A percentile compares a stretch with the other conserved stretches of the same genome.
Conservation (phyloP, 352 stramenopile genomes). For the Phytophthora idaei region DNA sequence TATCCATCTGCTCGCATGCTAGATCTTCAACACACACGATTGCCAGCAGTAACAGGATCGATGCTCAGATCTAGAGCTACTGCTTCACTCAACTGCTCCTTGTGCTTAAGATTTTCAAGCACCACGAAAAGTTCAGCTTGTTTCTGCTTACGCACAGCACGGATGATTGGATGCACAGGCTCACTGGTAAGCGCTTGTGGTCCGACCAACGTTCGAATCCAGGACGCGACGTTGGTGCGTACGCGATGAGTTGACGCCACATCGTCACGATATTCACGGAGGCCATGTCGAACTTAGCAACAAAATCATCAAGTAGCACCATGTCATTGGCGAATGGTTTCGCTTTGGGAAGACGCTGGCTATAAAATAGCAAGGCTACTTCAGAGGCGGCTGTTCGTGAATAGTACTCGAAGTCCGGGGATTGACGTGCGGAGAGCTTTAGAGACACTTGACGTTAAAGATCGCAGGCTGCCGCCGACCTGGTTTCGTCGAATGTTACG, state of each 20-base stretch:
- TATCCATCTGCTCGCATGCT: neutral
- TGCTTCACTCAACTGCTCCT: neutral
- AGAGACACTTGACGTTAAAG: neutral
- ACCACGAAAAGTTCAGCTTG: neutral
- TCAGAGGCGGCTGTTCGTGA: neutral
- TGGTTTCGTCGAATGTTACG: neutral
- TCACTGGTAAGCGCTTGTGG: constrained; percentile 4
- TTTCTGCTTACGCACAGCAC: neutral
- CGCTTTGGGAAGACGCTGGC: neutral
- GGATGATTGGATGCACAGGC: neutral
- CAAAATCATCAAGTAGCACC: neutral
- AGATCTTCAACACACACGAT: neutral
- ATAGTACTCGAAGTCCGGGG: neutral
- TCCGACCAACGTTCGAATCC: neutral
- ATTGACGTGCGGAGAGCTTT: neutral
- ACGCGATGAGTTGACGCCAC: neutral
- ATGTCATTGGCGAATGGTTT: neutral
- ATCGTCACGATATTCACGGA: neutral
- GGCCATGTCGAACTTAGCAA: neutral
- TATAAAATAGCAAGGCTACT: neutral
- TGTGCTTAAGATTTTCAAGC: neutral
- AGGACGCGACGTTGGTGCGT: neutral
- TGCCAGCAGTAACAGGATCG: neutral
- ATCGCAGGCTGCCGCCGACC: neutral
- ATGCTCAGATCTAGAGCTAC: neutral